phyloP scores from a whole-genome alignment of 176 grass and related monocot species.

The Canna indica region DNA sequence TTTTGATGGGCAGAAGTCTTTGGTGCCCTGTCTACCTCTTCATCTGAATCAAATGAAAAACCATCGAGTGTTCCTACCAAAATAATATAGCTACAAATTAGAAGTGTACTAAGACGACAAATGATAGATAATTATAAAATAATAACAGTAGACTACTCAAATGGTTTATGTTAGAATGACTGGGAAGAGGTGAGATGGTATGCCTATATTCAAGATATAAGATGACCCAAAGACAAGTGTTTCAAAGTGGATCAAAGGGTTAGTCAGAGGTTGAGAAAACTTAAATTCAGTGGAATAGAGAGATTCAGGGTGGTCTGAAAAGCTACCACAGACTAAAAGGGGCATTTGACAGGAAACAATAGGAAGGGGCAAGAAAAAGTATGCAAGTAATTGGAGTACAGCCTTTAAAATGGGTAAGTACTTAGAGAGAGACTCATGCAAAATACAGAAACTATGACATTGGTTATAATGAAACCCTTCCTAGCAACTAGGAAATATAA shows the following conservation, averaged over 20 bases:
- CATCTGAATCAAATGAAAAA: conserved; percentile 91
- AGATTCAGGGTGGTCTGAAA: background rate
- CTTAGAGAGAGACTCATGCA: background rate
- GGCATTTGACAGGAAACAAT: background rate
- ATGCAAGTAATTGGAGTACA: background rate
- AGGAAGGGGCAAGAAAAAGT: background rate
- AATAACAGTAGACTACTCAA: background rate
- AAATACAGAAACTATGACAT: background rate
- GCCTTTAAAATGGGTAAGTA: background rate
- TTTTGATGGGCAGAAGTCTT: conserved; percentile 39
- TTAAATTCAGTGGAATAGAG: background rate
- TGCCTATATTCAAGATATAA: background rate
- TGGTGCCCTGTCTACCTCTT: conserved; percentile 46
- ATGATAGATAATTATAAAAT: background rate
- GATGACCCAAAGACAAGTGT: background rate
- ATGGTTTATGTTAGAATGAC: background rate
- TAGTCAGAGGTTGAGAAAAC: background rate
- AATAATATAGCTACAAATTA: conserved; percentile 9
- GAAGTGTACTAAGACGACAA: background rate
- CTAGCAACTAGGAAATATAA: background rate
- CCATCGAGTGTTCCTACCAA: conserved; percentile 71
- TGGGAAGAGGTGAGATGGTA: background rate
- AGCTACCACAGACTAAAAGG: background rate
- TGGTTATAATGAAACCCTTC: background rate
- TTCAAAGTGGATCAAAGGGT: background rate